Percentiles rank a stretch among this genome's conserved stretches.
Evolutionary conservation across 805 yeast genomes (phyloP).

Genomic region (Sugiyamaella lignohabitans): DNA sequence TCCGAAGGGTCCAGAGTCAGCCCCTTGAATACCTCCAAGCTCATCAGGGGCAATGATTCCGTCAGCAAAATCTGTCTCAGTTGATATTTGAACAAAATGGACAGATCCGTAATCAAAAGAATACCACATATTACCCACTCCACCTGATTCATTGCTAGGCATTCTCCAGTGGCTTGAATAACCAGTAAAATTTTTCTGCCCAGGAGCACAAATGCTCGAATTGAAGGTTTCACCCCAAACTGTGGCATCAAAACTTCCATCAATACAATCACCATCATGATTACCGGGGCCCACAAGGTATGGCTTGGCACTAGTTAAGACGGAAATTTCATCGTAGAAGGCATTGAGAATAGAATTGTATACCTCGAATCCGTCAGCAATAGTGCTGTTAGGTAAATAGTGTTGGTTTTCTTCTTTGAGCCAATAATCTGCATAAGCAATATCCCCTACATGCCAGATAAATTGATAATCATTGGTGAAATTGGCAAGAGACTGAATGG

Average conservation of each 20-base stretch:
- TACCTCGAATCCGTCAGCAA: slow-evolving; percentile 10
- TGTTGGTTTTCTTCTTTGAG: slow-evolving; percentile 18
- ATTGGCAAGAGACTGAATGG: slow-evolving; percentile 15
- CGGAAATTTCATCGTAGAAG: slow-evolving; percentile 14
- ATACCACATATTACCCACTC: slow-evolving; percentile 26
- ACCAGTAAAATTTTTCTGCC: slow-evolving; percentile 27
- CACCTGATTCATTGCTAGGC: slow-evolving; percentile 25
- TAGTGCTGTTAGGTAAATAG: slow-evolving; percentile 15
- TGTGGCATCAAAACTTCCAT: slow-evolving; percentile 9
- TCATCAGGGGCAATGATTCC: slow-evolving; percentile 21
- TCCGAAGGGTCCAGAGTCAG: slow-evolving; percentile 24
- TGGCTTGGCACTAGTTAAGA: slow-evolving; percentile 13
- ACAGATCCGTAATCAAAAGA: slow-evolving; percentile 28
- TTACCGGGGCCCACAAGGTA: slow-evolving; percentile 24
- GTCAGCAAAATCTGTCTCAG: slow-evolving; percentile 25
- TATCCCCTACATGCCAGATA: slow-evolving; percentile 25
- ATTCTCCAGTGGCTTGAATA: slow-evolving; percentile 24
- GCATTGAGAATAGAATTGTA: slow-evolving; percentile 16
- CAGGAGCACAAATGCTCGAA: slow-evolving; percentile 16
- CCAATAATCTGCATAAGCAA: slow-evolving; percentile 28
- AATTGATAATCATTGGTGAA: slow-evolving; percentile 12
- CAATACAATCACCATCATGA: slow-evolving; percentile 21
- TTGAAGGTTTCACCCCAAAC: slow-evolving; percentile 10
- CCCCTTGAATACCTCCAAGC: slow-evolving; percentile 15
- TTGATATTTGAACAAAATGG: slow-evolving; percentile 24